phyloP scores from a whole-genome alignment of 306 rosid species.

The Acacia acuminata region DNA sequence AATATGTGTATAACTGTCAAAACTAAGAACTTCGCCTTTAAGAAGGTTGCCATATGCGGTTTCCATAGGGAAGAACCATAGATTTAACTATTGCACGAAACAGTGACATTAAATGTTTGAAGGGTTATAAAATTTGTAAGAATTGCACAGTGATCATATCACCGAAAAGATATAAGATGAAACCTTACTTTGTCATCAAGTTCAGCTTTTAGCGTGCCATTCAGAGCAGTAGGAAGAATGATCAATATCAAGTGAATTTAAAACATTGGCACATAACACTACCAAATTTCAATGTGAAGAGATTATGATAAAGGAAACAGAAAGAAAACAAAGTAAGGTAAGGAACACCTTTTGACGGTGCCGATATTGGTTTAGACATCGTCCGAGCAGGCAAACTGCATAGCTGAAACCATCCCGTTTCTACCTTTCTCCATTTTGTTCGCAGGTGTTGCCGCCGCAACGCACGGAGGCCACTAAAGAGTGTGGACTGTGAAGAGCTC shows the following conservation, averaged over 20 bases:
- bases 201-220: neutral
- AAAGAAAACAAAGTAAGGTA: neutral
- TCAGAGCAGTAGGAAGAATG: neutral
- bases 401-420: slow-evolving; percentile 68
- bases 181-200: slow-evolving; percentile 2
- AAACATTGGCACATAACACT: neutral
- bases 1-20: neutral
- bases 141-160: neutral
- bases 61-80: neutral
- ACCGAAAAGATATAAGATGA: slow-evolving; percentile 13
- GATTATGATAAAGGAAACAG: neutral
- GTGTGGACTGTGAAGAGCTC: neutral
- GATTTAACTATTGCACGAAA: neutral
- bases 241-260: neutral
- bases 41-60: neutral
- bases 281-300: neutral
- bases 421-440: slow-evolving; percentile 48
- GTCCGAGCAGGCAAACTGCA: slow-evolving; percentile 85
- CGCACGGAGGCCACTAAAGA: neutral
- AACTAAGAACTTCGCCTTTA: neutral
- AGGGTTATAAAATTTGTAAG: neutral
- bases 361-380: slow-evolving; percentile 60
- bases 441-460: neutral
- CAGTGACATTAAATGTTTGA: neutral
- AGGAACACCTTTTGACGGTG: slow-evolving; percentile 77